Base-by-base conservation (phyloP, 345 rosid genomes). In the Salix suchowensis region DNA sequence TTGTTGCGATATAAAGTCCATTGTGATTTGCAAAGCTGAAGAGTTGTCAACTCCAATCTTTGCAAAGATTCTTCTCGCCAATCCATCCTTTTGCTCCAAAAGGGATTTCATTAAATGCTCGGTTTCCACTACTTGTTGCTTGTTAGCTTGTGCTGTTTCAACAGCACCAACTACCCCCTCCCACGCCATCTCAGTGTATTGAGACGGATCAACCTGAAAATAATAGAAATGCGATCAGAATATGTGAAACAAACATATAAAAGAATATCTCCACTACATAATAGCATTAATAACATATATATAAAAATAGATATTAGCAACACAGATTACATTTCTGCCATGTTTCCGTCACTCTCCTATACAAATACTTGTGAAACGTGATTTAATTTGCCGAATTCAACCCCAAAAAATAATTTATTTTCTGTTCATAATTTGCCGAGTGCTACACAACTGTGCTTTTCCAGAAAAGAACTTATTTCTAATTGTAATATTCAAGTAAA, bases 91-190 rank as follows among this genome's bases (percentile, higher is more conserved):
- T 65, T 88, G 98, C 89, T 95, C 97, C 77, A 95, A 79, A 23
- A 95, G 89, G 71, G 97, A 89, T 90, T 95, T 93, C 98, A 93
- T 91, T 69, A 95, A 85, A 84, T 95, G 98, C 78, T 95, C 94
- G 1, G 93, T 84, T 77, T 95, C 98, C 42, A 91, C 96, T 37
- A 86, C 86, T 67, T 91, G 94, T 68, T 93, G 98, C 46, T 80
- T 88, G 73, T 80, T 86, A 30, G 58, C 83, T 76, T 24, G 85
- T 40, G 98, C 97, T 9, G 93, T 97, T 37, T 90, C 92, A 58
- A 87, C 85, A 2, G 97, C 91, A 19, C 89, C 89, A 32, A 88
- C 71, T 34, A 91, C 80, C 21, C 93, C 98, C 78, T 93, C 94
- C 98, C 92, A 90, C 5, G 97, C 98, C 98, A 91, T 89, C 78